These are phyloP conservation scores for Trichoderma sp. DNA, from an alignment of 2,329 filamentous ascomycete species.

Conservation along the genomic window DNA sequence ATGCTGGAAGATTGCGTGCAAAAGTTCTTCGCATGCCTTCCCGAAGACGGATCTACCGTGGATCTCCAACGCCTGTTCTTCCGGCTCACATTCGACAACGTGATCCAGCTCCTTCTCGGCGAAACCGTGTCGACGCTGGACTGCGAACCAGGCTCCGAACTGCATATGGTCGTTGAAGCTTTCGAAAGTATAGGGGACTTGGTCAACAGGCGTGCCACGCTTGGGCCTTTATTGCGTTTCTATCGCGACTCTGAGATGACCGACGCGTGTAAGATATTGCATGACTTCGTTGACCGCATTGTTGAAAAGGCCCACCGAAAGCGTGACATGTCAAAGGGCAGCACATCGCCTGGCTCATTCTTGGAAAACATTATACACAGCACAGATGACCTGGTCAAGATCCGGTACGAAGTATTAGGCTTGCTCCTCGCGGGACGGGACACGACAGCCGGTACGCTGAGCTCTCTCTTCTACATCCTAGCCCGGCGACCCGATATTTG, in stretches of 20 bases:
- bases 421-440: constrained; percentile 16
- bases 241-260: neutral
- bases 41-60: neutral
- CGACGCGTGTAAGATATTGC: neutral
- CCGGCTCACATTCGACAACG: constrained; percentile 2
- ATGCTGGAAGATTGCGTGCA: constrained; percentile 3
- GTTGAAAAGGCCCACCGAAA: neutral
- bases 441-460: neutral
- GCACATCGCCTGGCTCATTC: neutral
- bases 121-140: neutral
- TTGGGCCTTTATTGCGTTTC: neutral
- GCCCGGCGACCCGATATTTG: constrained; percentile 3
- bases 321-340: neutral
- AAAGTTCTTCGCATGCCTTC: neutral
- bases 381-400: neutral
- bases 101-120: constrained; percentile 4
- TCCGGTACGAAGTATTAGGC: neutral
- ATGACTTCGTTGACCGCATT: neutral
- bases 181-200: constrained; percentile 12
- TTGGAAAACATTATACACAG: constrained; percentile 1
- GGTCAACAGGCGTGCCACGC: constrained; percentile 3
- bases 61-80: constrained; percentile 13
- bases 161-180: neutral
- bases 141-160: neutral
- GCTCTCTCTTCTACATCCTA: constrained; percentile 1